These are phyloP conservation scores for Brettanomyces sp. DNA, from an alignment of 805 yeast genomes.

Conservation along the genomic window DNA sequence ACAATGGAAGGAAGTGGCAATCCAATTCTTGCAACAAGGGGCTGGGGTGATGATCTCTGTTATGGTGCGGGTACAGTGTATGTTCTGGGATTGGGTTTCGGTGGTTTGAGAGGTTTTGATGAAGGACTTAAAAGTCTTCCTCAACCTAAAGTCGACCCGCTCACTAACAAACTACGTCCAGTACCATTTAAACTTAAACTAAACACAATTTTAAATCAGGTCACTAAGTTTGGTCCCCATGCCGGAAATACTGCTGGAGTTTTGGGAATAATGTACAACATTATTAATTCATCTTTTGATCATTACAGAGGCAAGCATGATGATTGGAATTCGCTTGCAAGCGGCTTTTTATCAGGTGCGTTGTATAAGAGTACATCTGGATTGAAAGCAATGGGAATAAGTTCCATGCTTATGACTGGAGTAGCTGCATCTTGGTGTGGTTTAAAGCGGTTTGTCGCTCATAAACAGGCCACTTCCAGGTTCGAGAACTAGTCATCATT, in stretches of 20 bases:
- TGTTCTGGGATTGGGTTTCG: constrained; percentile 74
- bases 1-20: constrained; percentile 73
- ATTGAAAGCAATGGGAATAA: constrained; percentile 75
- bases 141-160: constrained; percentile 47
- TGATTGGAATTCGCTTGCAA: constrained; percentile 67
- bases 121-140: constrained; percentile 82
- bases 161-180: constrained; percentile 37
- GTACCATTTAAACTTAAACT: constrained; percentile 75
- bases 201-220: constrained; percentile 83
- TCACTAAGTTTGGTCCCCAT: constrained; percentile 93
- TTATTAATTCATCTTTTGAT: constrained; percentile 74
- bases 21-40: constrained; percentile 90
- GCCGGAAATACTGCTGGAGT: constrained; percentile 95
- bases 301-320: constrained; percentile 83
- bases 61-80: constrained; percentile 97
- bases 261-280: constrained; percentile 79
- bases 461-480: neutral
- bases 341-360: constrained; percentile 93
- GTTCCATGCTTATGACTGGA: constrained; percentile 76
- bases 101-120: constrained; percentile 81
- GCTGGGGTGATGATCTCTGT: constrained; percentile 95
- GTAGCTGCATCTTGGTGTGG: constrained; percentile 94
- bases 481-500: neutral
- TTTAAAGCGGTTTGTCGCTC: constrained; percentile 37
- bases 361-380: constrained; percentile 82